A percentile compares a stretch with the other conserved stretches of the same genome.
Evolutionary conservation across 2,329 filamentous ascomycete genomes (phyloP).

Genomic region (Metarhizium album): DNA sequence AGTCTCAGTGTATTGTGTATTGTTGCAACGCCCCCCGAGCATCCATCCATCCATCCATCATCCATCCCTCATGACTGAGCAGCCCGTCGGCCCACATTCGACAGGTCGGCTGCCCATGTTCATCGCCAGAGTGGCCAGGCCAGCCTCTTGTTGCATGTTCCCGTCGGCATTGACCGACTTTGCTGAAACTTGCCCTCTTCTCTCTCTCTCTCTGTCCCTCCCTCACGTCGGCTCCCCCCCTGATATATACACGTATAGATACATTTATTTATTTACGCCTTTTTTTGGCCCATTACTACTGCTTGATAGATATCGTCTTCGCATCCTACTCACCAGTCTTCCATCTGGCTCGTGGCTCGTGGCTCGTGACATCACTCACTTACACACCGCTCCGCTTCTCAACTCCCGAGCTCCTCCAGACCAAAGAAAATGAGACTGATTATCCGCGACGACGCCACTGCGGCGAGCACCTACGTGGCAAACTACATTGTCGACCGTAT

Average conservation of each 20-base stretch:
- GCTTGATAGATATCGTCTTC: neutral
- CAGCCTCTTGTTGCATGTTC: neutral
- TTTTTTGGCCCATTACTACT: neutral
- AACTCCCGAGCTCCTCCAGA: neutral
- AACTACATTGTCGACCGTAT: slow-evolving; percentile 78
- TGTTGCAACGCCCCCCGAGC: slow-evolving; percentile 1
- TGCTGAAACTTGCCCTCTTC: neutral
- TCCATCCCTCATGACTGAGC: too few species aligned
- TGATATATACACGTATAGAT: too few species aligned
- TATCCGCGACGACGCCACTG: slow-evolving; percentile 60
- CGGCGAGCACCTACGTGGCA: slow-evolving; percentile 65
- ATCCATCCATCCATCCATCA: neutral
- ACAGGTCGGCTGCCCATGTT: neutral
- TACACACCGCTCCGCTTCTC: neutral
- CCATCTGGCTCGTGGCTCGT: neutral
- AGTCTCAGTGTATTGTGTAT: neutral
- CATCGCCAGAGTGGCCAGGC: too few species aligned
- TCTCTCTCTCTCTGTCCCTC: too few species aligned
- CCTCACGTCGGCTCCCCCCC: too few species aligned
- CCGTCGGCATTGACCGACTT: neutral
- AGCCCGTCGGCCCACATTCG: slow-evolving; percentile 2
- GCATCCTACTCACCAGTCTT: neutral
- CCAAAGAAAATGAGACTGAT: slow-evolving; percentile 61
- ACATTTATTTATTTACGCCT: neutral
- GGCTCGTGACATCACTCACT: neutral